Evolutionary conservation across 1,284 basidiomycete species (phyloP).

Genomic region (Cystobasidium pallidum): DNA sequence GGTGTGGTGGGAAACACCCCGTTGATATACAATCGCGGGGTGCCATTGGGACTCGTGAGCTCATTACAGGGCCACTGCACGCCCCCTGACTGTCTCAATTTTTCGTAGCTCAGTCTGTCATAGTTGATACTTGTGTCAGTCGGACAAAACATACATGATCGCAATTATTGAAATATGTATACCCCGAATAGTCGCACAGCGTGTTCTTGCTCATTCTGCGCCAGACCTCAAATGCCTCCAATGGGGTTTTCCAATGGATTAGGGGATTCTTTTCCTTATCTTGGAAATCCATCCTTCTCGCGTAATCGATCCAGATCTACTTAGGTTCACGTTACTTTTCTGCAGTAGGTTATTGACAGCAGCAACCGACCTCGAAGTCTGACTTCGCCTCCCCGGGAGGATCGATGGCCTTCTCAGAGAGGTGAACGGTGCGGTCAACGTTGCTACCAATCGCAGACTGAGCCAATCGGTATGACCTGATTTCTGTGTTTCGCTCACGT

Average conservation of each 20-base stretch:
- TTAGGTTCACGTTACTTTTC: no score
- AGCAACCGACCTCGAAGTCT: conserved; percentile 14
- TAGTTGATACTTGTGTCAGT: conserved; percentile 4
- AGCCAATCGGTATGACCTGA: background rate
- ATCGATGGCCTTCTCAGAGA: conserved; percentile 26
- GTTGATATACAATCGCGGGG: conserved; percentile 12
- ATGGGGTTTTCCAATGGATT: conserved; percentile 24
- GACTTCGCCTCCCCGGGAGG: conserved; percentile 28
- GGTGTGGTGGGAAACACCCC: conserved; percentile 23
- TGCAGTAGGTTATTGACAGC: background rate
- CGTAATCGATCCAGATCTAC: conserved; percentile 25
- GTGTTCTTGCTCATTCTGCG: conserved; percentile 13
- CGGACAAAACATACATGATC: background rate
- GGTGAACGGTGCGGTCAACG: conserved; percentile 32
- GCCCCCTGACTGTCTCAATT: background rate
- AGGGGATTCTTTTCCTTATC: conserved; percentile 23
- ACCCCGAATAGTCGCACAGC: conserved; percentile 36
- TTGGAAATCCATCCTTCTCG: conserved; percentile 30
- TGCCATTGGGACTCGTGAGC: conserved; percentile 12
- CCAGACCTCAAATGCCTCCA: conserved; percentile 33
- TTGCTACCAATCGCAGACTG: background rate
- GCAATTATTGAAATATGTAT: background rate
- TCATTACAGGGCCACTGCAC: conserved; percentile 39
- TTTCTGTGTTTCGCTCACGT: no score
- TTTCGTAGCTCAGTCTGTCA: conserved; percentile 16